phyloP scores from a whole-genome alignment of 2,329 filamentous ascomycete species.

The Hypoxylon sp. region DNA sequence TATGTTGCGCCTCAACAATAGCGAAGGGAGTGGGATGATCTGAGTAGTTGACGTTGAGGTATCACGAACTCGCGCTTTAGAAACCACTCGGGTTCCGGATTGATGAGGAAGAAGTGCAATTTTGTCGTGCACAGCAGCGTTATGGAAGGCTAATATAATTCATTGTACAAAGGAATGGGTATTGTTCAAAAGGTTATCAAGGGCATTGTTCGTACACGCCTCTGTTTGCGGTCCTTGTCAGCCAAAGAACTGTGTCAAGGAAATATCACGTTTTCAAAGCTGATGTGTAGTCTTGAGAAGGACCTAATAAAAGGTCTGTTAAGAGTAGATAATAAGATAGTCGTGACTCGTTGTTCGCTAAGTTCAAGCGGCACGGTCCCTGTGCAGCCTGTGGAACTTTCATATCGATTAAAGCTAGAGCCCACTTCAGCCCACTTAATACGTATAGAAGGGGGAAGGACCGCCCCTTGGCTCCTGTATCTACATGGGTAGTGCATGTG shows the following conservation, averaged over 20 bases:
- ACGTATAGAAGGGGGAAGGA: conserved; percentile 22
- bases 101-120: conserved; percentile 37
- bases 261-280: conserved; percentile 13
- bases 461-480: conserved; percentile 26
- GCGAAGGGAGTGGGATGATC: conserved; percentile 12
- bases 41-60: conserved; percentile 15
- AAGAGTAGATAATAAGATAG: conserved; percentile 3
- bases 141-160: conserved; percentile 43
- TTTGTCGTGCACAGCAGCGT: conserved; percentile 27
- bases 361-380: conserved; percentile 27
- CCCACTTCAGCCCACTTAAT: neutral
- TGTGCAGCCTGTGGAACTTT: conserved; percentile 24
- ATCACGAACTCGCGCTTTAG: conserved; percentile 22
- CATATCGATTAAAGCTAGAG: conserved; percentile 38
- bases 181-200: conserved; percentile 47
- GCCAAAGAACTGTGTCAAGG: conserved; percentile 26
- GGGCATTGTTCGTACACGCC: conserved; percentile 43
- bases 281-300: conserved; percentile 5
- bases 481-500: conserved; percentile 41
- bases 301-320: conserved; percentile 5
- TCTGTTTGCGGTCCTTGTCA: conserved; percentile 26
- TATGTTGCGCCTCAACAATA: conserved; percentile 4
- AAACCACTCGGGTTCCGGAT: conserved; percentile 9
- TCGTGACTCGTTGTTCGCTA: neutral
- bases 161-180: conserved; percentile 45